Conservation (phyloP, 352 stramenopile species). For the Globisporangium canariense region DNA sequence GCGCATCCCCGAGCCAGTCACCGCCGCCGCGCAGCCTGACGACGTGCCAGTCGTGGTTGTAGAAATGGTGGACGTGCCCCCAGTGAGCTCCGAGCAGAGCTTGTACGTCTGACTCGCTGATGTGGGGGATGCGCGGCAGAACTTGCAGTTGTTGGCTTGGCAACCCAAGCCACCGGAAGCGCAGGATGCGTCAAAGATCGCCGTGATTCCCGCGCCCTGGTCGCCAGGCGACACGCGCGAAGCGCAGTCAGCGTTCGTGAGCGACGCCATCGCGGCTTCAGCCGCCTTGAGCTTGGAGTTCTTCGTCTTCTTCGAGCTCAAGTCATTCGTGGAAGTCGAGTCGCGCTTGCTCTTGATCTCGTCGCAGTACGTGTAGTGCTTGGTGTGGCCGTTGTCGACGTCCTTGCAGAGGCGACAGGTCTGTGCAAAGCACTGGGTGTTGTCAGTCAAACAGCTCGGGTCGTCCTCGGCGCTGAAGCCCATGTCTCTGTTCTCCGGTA, state of each 20-base stretch:
- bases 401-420: constrained; percentile 22
- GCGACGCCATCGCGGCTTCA: neutral
- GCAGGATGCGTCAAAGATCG: constrained; percentile 20
- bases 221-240: constrained; percentile 29
- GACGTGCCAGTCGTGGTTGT: constrained; percentile 16
- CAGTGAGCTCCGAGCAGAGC: constrained; percentile 19
- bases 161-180: constrained; percentile 30
- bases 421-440: constrained; percentile 21
- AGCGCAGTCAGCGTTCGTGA: constrained; percentile 21
- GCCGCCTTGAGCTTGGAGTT: neutral
- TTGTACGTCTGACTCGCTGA: constrained; percentile 21
- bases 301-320: too few species aligned
- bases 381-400: constrained; percentile 11
- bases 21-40: constrained; percentile 28
- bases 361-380: constrained; percentile 13
- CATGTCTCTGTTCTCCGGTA: neutral
- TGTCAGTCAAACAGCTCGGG: neutral
- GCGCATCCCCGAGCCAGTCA: constrained; percentile 26
- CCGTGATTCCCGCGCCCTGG: constrained; percentile 31
- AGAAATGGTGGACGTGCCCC: neutral
- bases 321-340: neutral
- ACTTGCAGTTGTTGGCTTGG: constrained; percentile 24
- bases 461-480: constrained; percentile 13
- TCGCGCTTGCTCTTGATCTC: neutral
- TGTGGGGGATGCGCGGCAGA: constrained; percentile 27